Percentiles rank a stretch among this genome's conserved stretches.
Evolutionary conservation across 2,329 filamentous ascomycete genomes (phyloP).

Genomic region (Paecilomyces sp.): DNA sequence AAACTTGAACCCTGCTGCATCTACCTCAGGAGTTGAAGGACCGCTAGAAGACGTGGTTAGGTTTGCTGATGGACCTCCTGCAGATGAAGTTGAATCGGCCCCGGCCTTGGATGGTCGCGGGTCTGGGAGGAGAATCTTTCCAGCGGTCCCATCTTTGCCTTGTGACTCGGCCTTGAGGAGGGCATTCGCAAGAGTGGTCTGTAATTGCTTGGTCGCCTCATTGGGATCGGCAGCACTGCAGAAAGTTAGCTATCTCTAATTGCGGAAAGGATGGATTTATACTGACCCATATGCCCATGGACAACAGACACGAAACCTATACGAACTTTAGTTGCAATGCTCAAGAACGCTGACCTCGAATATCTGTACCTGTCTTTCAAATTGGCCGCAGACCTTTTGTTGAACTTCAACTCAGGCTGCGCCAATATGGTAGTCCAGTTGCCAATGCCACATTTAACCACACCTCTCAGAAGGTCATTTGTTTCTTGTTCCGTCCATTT

Average conservation of each 20-base stretch:
- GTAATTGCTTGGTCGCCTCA: constrained; percentile 29
- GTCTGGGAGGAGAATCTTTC: constrained; percentile 20
- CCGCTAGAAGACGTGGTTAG: constrained; percentile 12
- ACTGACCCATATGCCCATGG: constrained; percentile 39
- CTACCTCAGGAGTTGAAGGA: constrained; percentile 10
- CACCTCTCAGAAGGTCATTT: constrained; percentile 49
- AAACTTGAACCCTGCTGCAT: constrained; percentile 6
- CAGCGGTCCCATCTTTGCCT: constrained; percentile 12
- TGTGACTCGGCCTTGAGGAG: constrained; percentile 24
- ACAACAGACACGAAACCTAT: constrained; percentile 49
- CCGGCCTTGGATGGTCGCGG: constrained; percentile 13
- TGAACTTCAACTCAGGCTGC: constrained; percentile 50
- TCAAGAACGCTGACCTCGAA: constrained; percentile 14
- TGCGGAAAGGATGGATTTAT: neutral
- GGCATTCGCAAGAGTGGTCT: constrained; percentile 26
- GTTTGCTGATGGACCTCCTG: constrained; percentile 7
- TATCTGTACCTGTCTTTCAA: constrained; percentile 50
- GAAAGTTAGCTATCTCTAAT: constrained; percentile 4
- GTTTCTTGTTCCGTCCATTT: constrained; percentile 59
- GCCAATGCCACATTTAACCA: constrained; percentile 55
- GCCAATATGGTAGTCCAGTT: constrained; percentile 58
- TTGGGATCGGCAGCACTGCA: constrained; percentile 26
- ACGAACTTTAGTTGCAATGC: constrained; percentile 8
- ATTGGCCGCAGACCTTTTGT: constrained; percentile 53
- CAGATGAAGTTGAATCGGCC: constrained; percentile 5